These are phyloP conservation scores for Botrytis medusae DNA, from an alignment of 2,329 filamentous ascomycete species.

Conservation along the genomic window DNA sequence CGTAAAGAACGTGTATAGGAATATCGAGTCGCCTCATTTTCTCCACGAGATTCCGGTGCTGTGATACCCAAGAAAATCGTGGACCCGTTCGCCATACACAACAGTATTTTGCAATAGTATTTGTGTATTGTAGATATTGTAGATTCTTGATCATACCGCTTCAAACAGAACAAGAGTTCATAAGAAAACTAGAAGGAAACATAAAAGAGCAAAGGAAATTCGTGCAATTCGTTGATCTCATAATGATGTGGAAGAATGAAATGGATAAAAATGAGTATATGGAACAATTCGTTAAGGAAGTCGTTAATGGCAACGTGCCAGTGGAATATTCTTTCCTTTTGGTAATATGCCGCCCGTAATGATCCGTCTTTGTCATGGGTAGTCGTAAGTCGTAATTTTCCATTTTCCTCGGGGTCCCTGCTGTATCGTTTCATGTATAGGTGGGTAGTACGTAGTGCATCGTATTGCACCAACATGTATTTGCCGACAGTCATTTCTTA, in stretches of 20 bases:
- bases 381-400: constrained; percentile 22
- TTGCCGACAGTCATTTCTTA: constrained; percentile 33
- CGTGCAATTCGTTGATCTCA: constrained; percentile 18
- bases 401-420: constrained; percentile 11
- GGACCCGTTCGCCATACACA: constrained; percentile 25
- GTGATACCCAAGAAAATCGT: constrained; percentile 35
- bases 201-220: constrained; percentile 15
- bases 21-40: constrained; percentile 38
- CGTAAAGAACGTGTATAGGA: constrained; percentile 35
- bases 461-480: constrained; percentile 13
- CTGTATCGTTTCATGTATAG: constrained; percentile 7
- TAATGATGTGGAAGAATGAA: constrained; percentile 22
- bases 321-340: constrained; percentile 6
- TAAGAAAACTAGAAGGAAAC: constrained; percentile 8
- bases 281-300: not conserved
- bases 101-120: constrained; percentile 28
- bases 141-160: not conserved
- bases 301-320: constrained; percentile 27
- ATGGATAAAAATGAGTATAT: constrained; percentile 24
- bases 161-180: not conserved
- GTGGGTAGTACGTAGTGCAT: not conserved
- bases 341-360: constrained; percentile 7
- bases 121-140: not conserved
- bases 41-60: constrained; percentile 36
- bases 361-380: constrained; percentile 15